A percentile compares a stretch with the other conserved stretches of the same genome.
These are phyloP conservation scores for Lactifluus piperatus DNA, from an alignment of 768 basidiomycete genomes.

Conservation along the genomic window DNA sequence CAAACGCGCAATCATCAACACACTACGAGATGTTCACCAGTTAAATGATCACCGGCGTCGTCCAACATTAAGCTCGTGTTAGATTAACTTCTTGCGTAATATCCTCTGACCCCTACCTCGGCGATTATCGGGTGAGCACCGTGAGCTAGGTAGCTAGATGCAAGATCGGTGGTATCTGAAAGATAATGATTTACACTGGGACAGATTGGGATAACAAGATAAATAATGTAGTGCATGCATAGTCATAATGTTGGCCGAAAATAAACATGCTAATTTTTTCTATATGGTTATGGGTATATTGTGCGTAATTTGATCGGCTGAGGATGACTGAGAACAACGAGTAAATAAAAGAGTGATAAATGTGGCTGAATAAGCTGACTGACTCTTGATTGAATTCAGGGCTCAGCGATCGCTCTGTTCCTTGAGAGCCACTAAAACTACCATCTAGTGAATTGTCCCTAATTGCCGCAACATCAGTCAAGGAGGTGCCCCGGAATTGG, in stretches of 20 bases:
- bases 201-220: slow-evolving; percentile 5
- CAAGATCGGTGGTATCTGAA: background rate
- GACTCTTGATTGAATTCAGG: slow-evolving; percentile 2
- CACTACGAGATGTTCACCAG: no score
- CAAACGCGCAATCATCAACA: no score
- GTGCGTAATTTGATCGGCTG: slow-evolving; percentile 9
- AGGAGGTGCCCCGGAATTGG: background rate
- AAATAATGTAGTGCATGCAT: background rate
- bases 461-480: background rate
- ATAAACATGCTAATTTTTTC: background rate
- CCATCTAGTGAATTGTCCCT: slow-evolving; percentile 14
- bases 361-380: background rate
- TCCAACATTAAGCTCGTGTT: slow-evolving; percentile 21
- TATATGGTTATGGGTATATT: slow-evolving; percentile 10
- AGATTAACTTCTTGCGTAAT: background rate
- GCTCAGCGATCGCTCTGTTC: slow-evolving; percentile 5
- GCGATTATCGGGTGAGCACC: background rate
- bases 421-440: slow-evolving; percentile 9
- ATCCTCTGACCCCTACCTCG: background rate
- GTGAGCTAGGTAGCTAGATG: no score
- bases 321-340: background rate
- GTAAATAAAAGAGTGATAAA: background rate
- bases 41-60: slow-evolving; percentile 14
- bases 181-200: background rate
- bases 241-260: background rate